Base-by-base conservation (phyloP, 2,329 filamentous ascomycete species). In the Zymoseptoria tritici region DNA sequence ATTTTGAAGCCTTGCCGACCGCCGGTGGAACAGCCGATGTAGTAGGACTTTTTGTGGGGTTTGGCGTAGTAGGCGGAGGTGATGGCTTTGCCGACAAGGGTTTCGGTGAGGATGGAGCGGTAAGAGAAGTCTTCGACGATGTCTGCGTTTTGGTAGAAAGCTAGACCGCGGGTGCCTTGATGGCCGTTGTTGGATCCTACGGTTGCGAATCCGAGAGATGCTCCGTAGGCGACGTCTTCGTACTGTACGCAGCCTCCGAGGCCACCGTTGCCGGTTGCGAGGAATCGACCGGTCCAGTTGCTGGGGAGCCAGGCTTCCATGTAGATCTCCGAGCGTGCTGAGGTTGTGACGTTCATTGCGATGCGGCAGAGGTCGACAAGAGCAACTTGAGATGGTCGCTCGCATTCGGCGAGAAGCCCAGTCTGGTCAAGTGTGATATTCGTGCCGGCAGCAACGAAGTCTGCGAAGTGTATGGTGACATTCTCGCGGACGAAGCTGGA, bases 61-160 rank as follows among this genome's bases (percentile, higher is more conserved):
- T 72, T 61, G 5, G 65, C 65, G 42, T 78, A 78, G 66, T 74
- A 78, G 3, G 58, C 60, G 19, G 70, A 61, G 11, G 68, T 66
- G 36, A 73, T 55, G 19, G 66, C 64, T 62, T 74, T 73, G 31
- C 68, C 70, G 11, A 70, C 61, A 13, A 70, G 60, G 6, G 68
- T 68, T 49, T 67, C 69, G n/a, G 67, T 68, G 57, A 69, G 66
- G 16, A 71, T 49, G 24, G 62, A 64, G 9, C 67, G 59, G 49
- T 77, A 80, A 9, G 76, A 78, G 62, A 80, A 82, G 61, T 82
- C 80, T 42, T 74, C 72, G 0, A 81, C 64, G 8, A 80, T 72
- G 19, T 78, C 78, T 0, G 74, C 68, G 21, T 79, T 78, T 19
- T 76, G 71, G 54, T 77, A 76, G 62, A 82, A 81, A 0, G 77